Percentiles rank a stretch among this genome's conserved stretches.
Evolutionary conservation across 768 basidiomycete genomes (phyloP).

Genomic region (Asterophora parasitica): DNA sequence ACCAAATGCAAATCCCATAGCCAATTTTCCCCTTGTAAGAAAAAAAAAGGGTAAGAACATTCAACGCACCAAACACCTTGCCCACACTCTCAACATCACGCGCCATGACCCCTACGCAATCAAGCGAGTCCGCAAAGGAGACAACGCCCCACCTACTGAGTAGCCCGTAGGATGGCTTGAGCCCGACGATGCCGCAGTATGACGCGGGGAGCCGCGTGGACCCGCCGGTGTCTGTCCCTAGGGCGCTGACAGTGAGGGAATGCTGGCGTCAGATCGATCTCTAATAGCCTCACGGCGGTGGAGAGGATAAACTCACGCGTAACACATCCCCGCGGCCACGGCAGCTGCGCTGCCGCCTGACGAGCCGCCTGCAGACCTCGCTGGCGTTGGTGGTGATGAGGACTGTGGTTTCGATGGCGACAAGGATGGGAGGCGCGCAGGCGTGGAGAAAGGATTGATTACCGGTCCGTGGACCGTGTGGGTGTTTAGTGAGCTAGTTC

Average conservation of each 20-base stretch:
- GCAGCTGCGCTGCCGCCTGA: conserved; percentile 95
- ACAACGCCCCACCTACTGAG: conserved; percentile 92
- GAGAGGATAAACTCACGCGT: conserved; percentile 56
- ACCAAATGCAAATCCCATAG: too few species aligned
- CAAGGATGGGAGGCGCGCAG: not conserved
- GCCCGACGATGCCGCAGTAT: conserved; percentile 86
- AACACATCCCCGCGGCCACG: conserved; percentile 79
- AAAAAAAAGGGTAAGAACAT: too few species aligned
- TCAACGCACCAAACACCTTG: conserved; percentile 60
- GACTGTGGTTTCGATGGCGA: not conserved
- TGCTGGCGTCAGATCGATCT: conserved; percentile 24
- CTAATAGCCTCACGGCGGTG: not conserved
- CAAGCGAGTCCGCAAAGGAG: conserved; percentile 91
- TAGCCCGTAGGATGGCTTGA: conserved; percentile 94
- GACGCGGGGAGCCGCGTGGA: conserved; percentile 91
- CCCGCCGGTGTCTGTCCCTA: conserved; percentile 95
- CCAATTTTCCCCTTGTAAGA: too few species aligned
- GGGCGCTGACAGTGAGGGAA: too few species aligned
- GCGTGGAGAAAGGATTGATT: conserved; percentile 58
- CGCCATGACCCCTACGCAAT: conserved; percentile 86
- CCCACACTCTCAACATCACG: conserved; percentile 43
- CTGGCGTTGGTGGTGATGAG: conserved; percentile 3
- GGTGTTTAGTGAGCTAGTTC: conserved; percentile 76
- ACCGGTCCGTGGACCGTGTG: conserved; percentile 75
- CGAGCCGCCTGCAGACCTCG: conserved; percentile 81